These are phyloP conservation scores for Warburgia ugandensis DNA, from an alignment of 164 flowering plant species.

Conservation along the genomic window DNA sequence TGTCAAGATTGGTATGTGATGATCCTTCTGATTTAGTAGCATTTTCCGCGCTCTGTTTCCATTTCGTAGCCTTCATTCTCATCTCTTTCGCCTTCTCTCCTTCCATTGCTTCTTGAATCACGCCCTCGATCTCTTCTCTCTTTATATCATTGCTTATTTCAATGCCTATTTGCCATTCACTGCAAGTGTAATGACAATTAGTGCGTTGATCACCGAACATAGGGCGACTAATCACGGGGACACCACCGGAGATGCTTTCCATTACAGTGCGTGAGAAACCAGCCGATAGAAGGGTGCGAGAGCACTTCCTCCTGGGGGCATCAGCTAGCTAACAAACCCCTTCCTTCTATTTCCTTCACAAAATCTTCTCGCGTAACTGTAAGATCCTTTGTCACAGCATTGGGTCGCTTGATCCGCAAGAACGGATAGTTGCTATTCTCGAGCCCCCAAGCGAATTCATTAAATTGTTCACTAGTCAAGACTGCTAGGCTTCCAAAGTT, in stretches of 20 bases:
- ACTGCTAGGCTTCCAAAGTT: conserved; percentile 33
- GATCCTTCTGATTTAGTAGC: background rate
- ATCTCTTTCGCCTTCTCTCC: background rate
- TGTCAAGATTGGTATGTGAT: background rate
- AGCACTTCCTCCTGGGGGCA: no score
- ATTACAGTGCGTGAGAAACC: background rate
- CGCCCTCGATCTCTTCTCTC: no score
- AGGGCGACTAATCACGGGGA: no score
- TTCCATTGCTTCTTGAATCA: background rate
- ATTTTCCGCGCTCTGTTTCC: background rate
- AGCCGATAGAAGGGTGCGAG: no score
- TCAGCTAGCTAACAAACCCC: no score
- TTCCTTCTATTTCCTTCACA: no score
- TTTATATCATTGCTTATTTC: no score
- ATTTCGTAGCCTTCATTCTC: background rate
- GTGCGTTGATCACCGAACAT: no score
- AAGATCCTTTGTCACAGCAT: conserved; percentile 28
- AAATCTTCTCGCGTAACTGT: conserved; percentile 8
- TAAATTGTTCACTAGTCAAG: conserved; percentile 16
- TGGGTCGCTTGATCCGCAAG: conserved; percentile 43
- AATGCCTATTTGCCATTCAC: no score
- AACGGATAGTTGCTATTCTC: conserved; percentile 26
- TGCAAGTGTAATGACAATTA: no score
- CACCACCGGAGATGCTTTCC: no score
- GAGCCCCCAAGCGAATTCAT: conserved; percentile 38